Conservation (phyloP, 768 basidiomycete species). For the Amanita molliuscula region DNA sequence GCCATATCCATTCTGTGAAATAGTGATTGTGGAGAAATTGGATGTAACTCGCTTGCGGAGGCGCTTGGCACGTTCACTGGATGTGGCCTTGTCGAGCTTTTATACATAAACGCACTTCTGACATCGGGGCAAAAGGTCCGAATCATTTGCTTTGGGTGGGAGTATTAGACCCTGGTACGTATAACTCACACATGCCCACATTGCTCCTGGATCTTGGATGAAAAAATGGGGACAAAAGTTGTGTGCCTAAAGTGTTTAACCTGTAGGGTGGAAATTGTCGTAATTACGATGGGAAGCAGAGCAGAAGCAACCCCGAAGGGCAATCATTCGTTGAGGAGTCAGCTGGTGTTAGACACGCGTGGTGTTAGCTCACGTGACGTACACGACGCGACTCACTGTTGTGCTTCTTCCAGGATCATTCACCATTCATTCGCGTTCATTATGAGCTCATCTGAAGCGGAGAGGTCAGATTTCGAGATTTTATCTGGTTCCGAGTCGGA, state of each 20-base stretch:
- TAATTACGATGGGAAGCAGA: neutral
- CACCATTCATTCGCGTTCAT: neutral
- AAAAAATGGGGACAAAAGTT: neutral
- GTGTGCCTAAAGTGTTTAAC: slow-evolving; percentile 3
- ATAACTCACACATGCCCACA: neutral
- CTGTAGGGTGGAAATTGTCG: slow-evolving; percentile 4
- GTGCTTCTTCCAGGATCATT: neutral
- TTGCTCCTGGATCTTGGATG: neutral
- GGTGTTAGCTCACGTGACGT: neutral
- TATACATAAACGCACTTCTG: neutral
- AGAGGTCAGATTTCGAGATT: slow-evolving; percentile 54
- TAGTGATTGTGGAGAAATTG: neutral
- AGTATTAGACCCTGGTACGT: slow-evolving; percentile 1
- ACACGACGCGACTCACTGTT: neutral
- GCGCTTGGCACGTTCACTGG: neutral
- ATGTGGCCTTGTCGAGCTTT: neutral
- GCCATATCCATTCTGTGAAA: slow-evolving; percentile 3
- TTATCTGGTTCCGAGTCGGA: slow-evolving; percentile 60
- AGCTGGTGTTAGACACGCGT: neutral
- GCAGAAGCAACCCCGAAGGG: neutral
- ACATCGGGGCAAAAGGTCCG: neutral
- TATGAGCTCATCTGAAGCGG: slow-evolving; percentile 71
- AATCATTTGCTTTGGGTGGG: neutral
- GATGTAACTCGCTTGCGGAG: neutral
- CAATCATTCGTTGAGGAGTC: neutral